Conservation (phyloP, 2,329 filamentous ascomycete species). For the Pestalotiopsis sp. region DNA sequence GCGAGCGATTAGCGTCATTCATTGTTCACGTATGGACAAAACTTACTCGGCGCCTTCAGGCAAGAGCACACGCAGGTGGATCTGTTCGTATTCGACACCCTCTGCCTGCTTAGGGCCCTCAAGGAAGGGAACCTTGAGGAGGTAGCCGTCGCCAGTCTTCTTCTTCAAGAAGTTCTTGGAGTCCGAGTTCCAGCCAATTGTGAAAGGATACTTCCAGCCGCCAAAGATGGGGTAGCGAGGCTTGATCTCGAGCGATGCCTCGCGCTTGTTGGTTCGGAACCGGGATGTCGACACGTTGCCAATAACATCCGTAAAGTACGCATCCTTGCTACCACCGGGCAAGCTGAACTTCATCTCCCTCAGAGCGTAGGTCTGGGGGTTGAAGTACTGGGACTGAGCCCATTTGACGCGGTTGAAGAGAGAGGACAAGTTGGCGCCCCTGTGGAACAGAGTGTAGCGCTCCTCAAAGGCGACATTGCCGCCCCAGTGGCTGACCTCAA, state of each 20-base stretch:
- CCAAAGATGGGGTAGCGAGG: slow-evolving; percentile 96
- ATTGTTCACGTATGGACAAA: neutral
- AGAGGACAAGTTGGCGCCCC: slow-evolving; percentile 75
- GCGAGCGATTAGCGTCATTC: slow-evolving; percentile 45
- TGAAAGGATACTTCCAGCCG: slow-evolving; percentile 98
- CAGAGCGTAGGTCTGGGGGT: slow-evolving; percentile 75
- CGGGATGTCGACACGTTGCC: slow-evolving; percentile 94
- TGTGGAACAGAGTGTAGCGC: slow-evolving; percentile 85
- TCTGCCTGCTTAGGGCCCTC: slow-evolving; percentile 87
- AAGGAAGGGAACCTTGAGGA: slow-evolving; percentile 89
- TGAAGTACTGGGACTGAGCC: slow-evolving; percentile 74
- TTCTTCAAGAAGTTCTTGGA: slow-evolving; percentile 75
- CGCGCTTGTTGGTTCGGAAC: slow-evolving; percentile 77
- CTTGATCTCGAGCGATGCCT: slow-evolving; percentile 86
- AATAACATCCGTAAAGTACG: slow-evolving; percentile 95
- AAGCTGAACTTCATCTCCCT: slow-evolving; percentile 83
- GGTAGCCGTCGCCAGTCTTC: slow-evolving; percentile 69
- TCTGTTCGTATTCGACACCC: slow-evolving; percentile 82
- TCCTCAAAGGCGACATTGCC: slow-evolving; percentile 96
- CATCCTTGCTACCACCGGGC: slow-evolving; percentile 75
- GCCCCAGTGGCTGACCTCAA: slow-evolving; percentile 98
- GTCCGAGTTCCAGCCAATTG: slow-evolving; percentile 92
- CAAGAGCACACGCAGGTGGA: slow-evolving; percentile 80
- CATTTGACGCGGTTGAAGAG: slow-evolving; percentile 80
- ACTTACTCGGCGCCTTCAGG: slow-evolving; percentile 88